A percentile compares a stretch with the other conserved stretches of the same genome.
phyloP scores from a whole-genome alignment of 768 basidiomycete genomes.

The Kwoniella sp. region DNA sequence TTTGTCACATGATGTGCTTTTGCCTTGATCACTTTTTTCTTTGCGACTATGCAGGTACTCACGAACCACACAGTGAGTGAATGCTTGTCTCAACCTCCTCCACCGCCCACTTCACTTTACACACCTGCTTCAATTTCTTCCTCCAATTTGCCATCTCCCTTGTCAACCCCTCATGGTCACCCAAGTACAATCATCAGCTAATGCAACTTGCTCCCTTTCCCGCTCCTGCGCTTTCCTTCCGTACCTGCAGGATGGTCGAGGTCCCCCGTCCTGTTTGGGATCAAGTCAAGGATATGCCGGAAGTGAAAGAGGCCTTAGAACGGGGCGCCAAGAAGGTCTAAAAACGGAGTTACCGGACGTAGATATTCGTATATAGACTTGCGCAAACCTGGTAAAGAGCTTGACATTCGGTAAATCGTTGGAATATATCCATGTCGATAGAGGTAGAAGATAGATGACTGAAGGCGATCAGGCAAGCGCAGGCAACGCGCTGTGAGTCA shows the following conservation, averaged over 20 bases:
- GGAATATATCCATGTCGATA: no score
- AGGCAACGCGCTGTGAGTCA: no score
- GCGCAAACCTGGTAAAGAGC: no score
- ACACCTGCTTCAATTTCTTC: not conserved
- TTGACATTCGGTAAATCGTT: no score
- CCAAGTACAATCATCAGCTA: no score
- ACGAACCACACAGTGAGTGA: constrained; percentile 35
- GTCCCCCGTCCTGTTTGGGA: constrained; percentile 60
- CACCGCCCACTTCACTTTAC: not conserved
- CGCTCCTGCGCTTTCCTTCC: not conserved
- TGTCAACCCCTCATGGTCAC: no score
- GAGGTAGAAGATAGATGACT: no score
- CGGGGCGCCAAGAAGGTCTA: constrained; percentile 21
- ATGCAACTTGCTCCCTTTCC: not conserved
- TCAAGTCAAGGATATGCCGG: constrained; percentile 55
- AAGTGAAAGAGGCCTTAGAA: constrained; percentile 31
- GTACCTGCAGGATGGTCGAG: constrained; percentile 36
- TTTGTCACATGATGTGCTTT: not conserved
- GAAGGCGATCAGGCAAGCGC: not conserved
- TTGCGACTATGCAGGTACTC: no score
- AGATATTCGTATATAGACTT: no score
- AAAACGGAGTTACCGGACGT: not conserved
- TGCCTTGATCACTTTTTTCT: no score
- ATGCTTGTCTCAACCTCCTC: not conserved
- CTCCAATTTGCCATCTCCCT: not conserved